Evolutionary conservation across 441 rosid genomes (phyloP), one percentile per base, ranked within the genome.

Genomic region (Populus trichocarpa): DNA sequence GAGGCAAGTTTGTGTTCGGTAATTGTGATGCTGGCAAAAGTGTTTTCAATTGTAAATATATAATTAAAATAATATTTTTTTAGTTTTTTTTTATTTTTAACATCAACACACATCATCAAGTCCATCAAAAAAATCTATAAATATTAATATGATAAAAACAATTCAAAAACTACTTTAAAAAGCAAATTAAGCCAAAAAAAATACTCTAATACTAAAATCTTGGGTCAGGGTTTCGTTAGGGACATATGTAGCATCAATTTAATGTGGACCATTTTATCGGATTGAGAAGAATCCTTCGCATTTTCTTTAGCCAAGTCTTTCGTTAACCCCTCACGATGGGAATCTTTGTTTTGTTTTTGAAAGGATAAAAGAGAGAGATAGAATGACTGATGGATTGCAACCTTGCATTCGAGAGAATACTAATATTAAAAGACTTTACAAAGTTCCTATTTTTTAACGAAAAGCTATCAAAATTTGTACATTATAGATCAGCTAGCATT

Each of bases 201-300:
- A 42, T 0, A 38, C 42, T 42, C 50, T 42, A 42, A 3, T 3
- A 46, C 20, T 13, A 3, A 64, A 30, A 59, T 40, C 33, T 36
- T 64, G 69, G 81, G 28, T 65, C 53, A 13, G 42, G 67, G 32
- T 9, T 50, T 61, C 57, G 11, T 40, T 35, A 12, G 69, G 73
- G 80, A 28, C 77, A 75, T 38, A 72, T 69, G 80, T 75, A 46
- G 68, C 74, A 26, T 73, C 78, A 73, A 42, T 70, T 8, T 12
- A 13, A 67, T 40, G 77, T 67, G 80, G 78, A 74, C 40, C 80
- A 81, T 35, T 35, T 77, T 72, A 77, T 28, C 32, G 78, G 83
- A 86, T 84, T 79, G 85, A 81, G 69, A 64, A 72, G 35, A 86
- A 84, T 86, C 84, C 80, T 23, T 69, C 12, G 33, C 16, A 71